phyloP scores from a whole-genome alignment of 1,139 yeast species.

The Geotrichum europaeum region DNA sequence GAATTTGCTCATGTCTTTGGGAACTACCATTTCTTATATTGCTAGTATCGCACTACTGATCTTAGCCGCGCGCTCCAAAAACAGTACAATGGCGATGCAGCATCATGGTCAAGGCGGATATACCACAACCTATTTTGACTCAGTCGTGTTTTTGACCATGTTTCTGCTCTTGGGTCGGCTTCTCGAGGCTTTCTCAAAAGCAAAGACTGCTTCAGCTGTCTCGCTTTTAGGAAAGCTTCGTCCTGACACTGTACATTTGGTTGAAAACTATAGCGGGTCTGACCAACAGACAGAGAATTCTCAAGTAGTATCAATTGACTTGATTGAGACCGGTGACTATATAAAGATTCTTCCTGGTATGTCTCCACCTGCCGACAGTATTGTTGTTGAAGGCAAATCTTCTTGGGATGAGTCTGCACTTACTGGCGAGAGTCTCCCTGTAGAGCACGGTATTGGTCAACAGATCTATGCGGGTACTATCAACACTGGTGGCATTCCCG shows the following conservation, averaged over 20 bases:
- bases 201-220: slow-evolving; percentile 62
- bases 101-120: slow-evolving; percentile 37
- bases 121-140: slow-evolving; percentile 66
- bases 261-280: slow-evolving; percentile 33
- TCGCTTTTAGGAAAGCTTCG: slow-evolving; percentile 48
- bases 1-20: slow-evolving; percentile 66
- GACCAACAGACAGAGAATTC: slow-evolving; percentile 5
- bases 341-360: slow-evolving; percentile 59
- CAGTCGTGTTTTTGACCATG: slow-evolving; percentile 69
- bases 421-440: slow-evolving; percentile 72
- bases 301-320: slow-evolving; percentile 39
- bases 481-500: slow-evolving; percentile 51
- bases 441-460: slow-evolving; percentile 54
- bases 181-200: slow-evolving; percentile 59
- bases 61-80: slow-evolving; percentile 39
- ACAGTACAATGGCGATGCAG: slow-evolving; percentile 7
- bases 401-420: slow-evolving; percentile 72
- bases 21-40: slow-evolving; percentile 66
- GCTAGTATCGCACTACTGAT: slow-evolving; percentile 56
- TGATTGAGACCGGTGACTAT: slow-evolving; percentile 58
- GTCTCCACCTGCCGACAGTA: slow-evolving; percentile 68
- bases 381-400: slow-evolving; percentile 50
- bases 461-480: slow-evolving; percentile 70
- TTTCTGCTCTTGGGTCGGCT: slow-evolving; percentile 65
- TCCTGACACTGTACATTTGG: slow-evolving; percentile 46